Evolutionary conservation across 306 rosid species (phyloP).

Genomic region (Boehmeria nivea): DNA sequence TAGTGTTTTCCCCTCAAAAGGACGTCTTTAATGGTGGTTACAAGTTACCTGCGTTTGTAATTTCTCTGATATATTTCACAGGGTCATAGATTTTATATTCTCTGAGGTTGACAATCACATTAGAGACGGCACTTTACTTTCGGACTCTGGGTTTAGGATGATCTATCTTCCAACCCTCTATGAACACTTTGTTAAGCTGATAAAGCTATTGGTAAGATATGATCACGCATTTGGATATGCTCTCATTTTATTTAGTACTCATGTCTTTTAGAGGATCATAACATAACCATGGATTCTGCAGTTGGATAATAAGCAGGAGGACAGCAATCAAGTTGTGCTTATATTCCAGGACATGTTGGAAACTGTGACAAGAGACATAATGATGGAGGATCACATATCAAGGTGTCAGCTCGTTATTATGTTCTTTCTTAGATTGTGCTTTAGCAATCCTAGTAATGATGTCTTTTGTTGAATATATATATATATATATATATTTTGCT

Average conservation of each 20-base stretch:
- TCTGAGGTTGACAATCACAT: slow-evolving; percentile 59
- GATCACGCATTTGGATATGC: neutral
- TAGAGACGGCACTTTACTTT: slow-evolving; percentile 30
- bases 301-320: slow-evolving; percentile 62
- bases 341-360: slow-evolving; percentile 98
- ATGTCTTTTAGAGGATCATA: slow-evolving; percentile 7
- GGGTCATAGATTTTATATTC: slow-evolving; percentile 67
- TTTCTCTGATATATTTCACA: slow-evolving; percentile 23
- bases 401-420: slow-evolving; percentile 44
- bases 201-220: slow-evolving; percentile 57
- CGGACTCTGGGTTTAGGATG: slow-evolving; percentile 63
- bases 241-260: neutral
- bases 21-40: neutral
- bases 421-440: neutral
- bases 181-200: slow-evolving; percentile 61
- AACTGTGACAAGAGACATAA: slow-evolving; percentile 85
- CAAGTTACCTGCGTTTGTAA: neutral
- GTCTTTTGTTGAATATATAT: no score
- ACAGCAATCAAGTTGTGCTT: slow-evolving; percentile 78
- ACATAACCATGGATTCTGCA: slow-evolving; percentile 34
- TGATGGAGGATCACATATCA: slow-evolving; percentile 74
- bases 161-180: slow-evolving; percentile 91
- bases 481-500: no score
- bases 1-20: neutral
- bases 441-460: slow-evolving; percentile 10